These are phyloP conservation scores for Clonostachys sp. DNA, from an alignment of 2,329 filamentous ascomycete genomes.

Conservation along the genomic window DNA sequence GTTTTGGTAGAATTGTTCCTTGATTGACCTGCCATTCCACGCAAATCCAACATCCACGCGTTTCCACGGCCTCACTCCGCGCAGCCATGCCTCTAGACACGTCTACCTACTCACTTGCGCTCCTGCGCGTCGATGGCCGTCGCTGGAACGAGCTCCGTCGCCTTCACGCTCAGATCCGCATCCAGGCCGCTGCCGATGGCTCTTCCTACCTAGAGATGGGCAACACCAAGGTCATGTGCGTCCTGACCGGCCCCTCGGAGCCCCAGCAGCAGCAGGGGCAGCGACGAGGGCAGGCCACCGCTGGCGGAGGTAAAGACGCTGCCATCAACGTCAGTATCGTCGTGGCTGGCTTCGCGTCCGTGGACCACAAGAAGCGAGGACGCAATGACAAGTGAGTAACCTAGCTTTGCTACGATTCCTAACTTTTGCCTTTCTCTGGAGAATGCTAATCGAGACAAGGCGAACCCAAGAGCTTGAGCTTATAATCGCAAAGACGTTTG, in stretches of 20 bases:
- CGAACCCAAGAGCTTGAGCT: constrained; percentile 76
- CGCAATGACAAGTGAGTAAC: constrained; percentile 69
- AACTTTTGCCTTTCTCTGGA: background rate
- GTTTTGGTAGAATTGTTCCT: background rate
- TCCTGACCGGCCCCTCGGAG: constrained; percentile 82
- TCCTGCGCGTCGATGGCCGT: constrained; percentile 76
- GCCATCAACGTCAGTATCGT: constrained; percentile 78
- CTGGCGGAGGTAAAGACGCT: constrained; percentile 34
- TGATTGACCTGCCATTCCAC: background rate
- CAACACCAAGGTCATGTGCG: constrained; percentile 95
- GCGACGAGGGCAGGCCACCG: constrained; percentile 26
- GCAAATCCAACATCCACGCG: background rate
- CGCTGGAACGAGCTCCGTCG: constrained; percentile 96
- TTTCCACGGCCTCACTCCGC: background rate
- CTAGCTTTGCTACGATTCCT: background rate
- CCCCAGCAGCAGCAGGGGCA: constrained; percentile 22
- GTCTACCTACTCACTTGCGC: constrained; percentile 82
- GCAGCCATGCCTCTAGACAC: constrained; percentile 84
- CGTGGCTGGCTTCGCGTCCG: constrained; percentile 81
- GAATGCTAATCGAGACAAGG: constrained; percentile 34
- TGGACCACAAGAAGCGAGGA: constrained; percentile 74
- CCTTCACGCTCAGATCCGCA: constrained; percentile 83
- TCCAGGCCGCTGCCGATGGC: constrained; percentile 87
- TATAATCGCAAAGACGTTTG: constrained; percentile 73
- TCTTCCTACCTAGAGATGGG: constrained; percentile 95